A percentile compares a stretch with the other conserved stretches of the same genome.
phyloP scores from a whole-genome alignment of 768 basidiomycete species.

The Tricholoma sp. region DNA sequence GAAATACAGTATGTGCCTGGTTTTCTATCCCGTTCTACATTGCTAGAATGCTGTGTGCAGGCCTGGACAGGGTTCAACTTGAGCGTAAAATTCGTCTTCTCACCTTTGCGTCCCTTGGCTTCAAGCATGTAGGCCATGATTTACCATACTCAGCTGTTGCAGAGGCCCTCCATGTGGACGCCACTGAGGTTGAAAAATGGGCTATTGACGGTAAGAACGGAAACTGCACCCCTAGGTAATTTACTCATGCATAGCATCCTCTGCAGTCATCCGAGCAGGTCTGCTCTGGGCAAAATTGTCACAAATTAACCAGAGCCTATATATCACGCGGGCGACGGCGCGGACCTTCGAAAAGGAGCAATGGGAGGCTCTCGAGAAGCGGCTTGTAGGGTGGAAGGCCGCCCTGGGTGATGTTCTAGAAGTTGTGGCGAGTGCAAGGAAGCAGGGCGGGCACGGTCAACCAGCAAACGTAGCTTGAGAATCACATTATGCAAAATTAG shows the following conservation, averaged over 20 bases:
- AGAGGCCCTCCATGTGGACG: constrained; percentile 57
- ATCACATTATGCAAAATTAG: neutral
- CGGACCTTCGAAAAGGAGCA: constrained; percentile 74
- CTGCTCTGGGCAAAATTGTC: constrained; percentile 81
- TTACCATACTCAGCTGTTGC: constrained; percentile 70
- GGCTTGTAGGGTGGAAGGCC: constrained; percentile 73
- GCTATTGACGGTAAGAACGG: constrained; percentile 68
- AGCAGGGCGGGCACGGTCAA: constrained; percentile 32
- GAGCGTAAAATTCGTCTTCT: constrained; percentile 80
- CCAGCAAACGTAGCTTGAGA: constrained; percentile 10
- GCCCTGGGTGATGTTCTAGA: constrained; percentile 67
- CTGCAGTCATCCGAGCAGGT: constrained; percentile 71
- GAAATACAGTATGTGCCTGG: constrained; percentile 47
- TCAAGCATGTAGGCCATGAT: constrained; percentile 68
- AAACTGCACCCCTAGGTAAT: neutral
- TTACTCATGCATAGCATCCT: constrained; percentile 2
- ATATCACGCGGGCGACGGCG: constrained; percentile 67
- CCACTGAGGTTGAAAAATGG: constrained; percentile 76
- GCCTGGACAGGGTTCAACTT: constrained; percentile 51
- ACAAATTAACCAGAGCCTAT: constrained; percentile 69
- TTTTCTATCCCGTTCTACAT: constrained; percentile 1
- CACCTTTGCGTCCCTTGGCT: constrained; percentile 71
- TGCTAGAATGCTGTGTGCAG: constrained; percentile 26
- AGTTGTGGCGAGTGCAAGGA: constrained; percentile 56
- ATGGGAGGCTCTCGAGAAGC: constrained; percentile 75